phyloP scores from a whole-genome alignment of 805 yeast genomes.

The Saturnispora saitoi region DNA sequence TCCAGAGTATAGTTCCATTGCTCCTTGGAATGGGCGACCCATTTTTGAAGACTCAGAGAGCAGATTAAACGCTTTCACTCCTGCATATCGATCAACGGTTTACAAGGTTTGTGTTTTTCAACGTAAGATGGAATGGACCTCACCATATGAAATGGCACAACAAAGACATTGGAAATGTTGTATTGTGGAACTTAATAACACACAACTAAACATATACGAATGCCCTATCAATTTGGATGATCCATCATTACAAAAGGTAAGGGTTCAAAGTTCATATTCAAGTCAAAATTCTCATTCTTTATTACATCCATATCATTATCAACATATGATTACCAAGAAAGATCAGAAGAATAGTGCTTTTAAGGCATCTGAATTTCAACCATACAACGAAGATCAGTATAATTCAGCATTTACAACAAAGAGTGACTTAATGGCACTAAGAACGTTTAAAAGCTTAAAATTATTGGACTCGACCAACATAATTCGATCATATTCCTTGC shows the following conservation, averaged over 20 bases:
- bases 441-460: conserved; percentile 16
- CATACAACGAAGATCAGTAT: conserved; percentile 14
- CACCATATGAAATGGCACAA: conserved; percentile 67
- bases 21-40: conserved; percentile 31
- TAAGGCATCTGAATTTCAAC: not conserved
- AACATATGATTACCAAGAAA: conserved; percentile 8
- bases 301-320: conserved; percentile 14
- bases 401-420: conserved; percentile 24
- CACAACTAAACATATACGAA: conserved; percentile 67
- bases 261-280: conserved; percentile 12
- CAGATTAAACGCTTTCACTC: conserved; percentile 40
- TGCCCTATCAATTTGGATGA: conserved; percentile 13
- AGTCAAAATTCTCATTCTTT: conserved; percentile 10
- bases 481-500: conserved; percentile 67
- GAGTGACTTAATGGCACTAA: conserved; percentile 22
- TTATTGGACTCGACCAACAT: conserved; percentile 31
- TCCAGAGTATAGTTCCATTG: conserved; percentile 29
- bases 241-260: conserved; percentile 7
- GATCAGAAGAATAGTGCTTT: conserved; percentile 2
- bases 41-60: conserved; percentile 20
- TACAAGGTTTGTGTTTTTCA: conserved; percentile 47
- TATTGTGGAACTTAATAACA: conserved; percentile 72
- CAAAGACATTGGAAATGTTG: conserved; percentile 62
- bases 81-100: conserved; percentile 59
- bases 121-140: conserved; percentile 65